Conservation (phyloP, 2,329 filamentous ascomycete genomes). For the Hawksworthiomyces lignivorus region DNA sequence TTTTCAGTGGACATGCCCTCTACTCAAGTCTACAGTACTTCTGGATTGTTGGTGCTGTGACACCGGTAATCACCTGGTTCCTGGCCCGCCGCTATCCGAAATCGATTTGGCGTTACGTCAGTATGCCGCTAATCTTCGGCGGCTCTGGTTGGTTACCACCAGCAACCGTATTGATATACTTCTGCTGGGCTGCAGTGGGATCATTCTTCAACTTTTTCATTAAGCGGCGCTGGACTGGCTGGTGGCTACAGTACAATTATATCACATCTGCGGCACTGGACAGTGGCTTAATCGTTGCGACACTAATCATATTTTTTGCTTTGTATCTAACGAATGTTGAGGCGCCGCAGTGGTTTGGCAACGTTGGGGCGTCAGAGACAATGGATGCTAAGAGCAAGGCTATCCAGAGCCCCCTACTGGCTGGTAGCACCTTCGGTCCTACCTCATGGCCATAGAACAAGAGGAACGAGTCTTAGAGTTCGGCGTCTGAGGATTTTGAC, state of each 20-base stretch:
- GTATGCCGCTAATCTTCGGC: constrained; percentile 60
- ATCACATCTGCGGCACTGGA: constrained; percentile 65
- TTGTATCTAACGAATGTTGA: constrained; percentile 51
- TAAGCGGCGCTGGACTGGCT: constrained; percentile 56
- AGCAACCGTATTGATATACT: constrained; percentile 63
- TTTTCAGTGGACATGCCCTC: constrained; percentile 56
- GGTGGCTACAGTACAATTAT: constrained; percentile 77
- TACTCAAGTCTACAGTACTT: constrained; percentile 62
- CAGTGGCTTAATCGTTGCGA: constrained; percentile 57
- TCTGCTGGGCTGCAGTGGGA: constrained; percentile 62
- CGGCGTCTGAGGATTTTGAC: too few relatives aligned
- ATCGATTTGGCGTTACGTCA: constrained; percentile 57
- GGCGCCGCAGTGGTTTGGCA: constrained; percentile 57
- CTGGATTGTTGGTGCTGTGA: constrained; percentile 58
- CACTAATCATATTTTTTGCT: constrained; percentile 63
- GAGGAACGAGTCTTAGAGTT: too few relatives aligned
- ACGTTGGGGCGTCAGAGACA: constrained; percentile 26
- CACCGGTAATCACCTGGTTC: constrained; percentile 57
- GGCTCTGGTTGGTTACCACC: constrained; percentile 57
- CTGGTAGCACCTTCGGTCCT: constrained; percentile 12
- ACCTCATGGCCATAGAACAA: constrained; percentile 11
- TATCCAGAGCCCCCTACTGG: constrained; percentile 7
- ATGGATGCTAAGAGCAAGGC: constrained; percentile 8
- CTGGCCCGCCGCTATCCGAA: constrained; percentile 54
- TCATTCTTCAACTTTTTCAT: constrained; percentile 62